phyloP scores from a whole-genome alignment of 768 basidiomycete genomes.

The Leccinum boreale region DNA sequence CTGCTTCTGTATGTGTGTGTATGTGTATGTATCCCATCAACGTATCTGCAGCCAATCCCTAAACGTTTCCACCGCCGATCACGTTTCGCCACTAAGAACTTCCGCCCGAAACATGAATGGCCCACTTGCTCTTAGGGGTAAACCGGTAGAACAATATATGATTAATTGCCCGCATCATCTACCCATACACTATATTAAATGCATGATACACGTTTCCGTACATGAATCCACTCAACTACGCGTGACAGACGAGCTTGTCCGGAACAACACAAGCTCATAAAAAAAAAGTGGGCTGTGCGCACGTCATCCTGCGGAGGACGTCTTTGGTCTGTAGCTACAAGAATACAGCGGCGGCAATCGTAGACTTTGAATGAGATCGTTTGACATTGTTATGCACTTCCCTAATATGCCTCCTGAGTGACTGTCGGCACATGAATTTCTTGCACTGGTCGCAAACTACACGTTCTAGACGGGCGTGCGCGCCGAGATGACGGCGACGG shows the following conservation, averaged over 20 bases:
- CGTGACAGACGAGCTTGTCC: background rate
- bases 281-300: background rate
- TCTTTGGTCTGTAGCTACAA: background rate
- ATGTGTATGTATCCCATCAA: background rate
- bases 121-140: background rate
- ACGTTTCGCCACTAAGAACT: background rate
- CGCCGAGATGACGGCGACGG: background rate
- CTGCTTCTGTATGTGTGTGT: background rate
- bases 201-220: background rate
- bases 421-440: slow-evolving; percentile 16
- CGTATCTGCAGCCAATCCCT: background rate
- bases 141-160: background rate
- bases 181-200: background rate
- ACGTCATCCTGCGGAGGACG: background rate
- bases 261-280: background rate
- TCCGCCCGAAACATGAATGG: slow-evolving; percentile 1
- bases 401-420: slow-evolving; percentile 14
- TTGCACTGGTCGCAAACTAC: slow-evolving; percentile 8
- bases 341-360: background rate
- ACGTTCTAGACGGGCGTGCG: background rate
- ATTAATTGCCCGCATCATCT: background rate
- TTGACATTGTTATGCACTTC: slow-evolving; percentile 21
- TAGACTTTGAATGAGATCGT: slow-evolving; percentile 6
- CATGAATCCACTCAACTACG: background rate
- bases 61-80: slow-evolving; percentile 3